Conservation (phyloP, 768 basidiomycete genomes). For the Paxillus rubicundulus region DNA sequence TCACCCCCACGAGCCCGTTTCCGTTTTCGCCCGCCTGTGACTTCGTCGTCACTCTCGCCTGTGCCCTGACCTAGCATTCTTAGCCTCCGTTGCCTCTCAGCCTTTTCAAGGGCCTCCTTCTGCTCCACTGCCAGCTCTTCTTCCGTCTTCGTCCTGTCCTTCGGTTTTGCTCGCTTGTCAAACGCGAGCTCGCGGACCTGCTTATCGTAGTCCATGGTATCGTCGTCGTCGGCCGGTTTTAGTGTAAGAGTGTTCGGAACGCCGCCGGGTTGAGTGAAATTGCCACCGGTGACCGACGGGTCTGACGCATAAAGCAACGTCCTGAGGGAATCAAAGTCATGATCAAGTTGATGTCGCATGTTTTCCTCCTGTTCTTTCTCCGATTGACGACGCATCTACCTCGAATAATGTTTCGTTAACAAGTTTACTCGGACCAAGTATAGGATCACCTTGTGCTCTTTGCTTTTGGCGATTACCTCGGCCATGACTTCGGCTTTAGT, state of each 20-base stretch:
- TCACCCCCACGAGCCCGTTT: constrained; percentile 72
- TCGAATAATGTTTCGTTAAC: not conserved
- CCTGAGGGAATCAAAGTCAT: constrained; percentile 80
- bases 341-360: constrained; percentile 83
- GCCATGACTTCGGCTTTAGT: constrained; percentile 96
- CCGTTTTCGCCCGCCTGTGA: constrained; percentile 35
- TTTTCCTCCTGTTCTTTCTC: constrained; percentile 84
- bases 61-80: constrained; percentile 86
- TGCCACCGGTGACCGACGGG: constrained; percentile 42
- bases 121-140: constrained; percentile 90
- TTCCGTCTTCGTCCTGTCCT: constrained; percentile 94
- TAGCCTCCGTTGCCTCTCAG: constrained; percentile 71
- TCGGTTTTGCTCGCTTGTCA: constrained; percentile 90
- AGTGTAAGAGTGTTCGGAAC: not conserved
- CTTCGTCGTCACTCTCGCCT: constrained; percentile 62
- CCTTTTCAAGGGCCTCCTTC: constrained; percentile 81
- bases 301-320: constrained; percentile 64
- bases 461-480: constrained; percentile 96
- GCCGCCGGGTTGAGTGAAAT: constrained; percentile 34
- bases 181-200: constrained; percentile 90
- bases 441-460: constrained; percentile 78
- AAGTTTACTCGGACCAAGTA: not conserved
- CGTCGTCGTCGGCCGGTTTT: constrained; percentile 8
- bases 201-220: constrained; percentile 78
- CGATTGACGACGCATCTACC: constrained; percentile 81